phyloP scores from a whole-genome alignment of 345 rosid genomes.

The Nephelium lappaceum region DNA sequence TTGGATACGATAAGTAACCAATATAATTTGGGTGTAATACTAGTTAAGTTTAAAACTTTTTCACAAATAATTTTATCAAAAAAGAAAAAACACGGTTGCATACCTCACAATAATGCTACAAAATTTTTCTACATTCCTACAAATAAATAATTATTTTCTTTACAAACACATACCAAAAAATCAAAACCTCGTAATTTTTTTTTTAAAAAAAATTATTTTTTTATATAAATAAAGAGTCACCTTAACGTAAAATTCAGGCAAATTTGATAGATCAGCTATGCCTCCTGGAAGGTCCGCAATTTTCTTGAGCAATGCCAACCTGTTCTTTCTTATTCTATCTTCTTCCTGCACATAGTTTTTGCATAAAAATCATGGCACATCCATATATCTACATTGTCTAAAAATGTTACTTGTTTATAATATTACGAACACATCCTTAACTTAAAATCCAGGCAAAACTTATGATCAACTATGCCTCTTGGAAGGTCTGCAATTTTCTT shows the following conservation, averaged over 20 bases:
- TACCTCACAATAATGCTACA: neutral
- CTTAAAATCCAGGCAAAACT: slow-evolving; percentile 79
- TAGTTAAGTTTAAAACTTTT: too few species aligned
- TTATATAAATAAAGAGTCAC: neutral
- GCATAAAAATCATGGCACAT: neutral
- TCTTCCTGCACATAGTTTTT: slow-evolving; percentile 59
- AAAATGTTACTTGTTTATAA: neutral
- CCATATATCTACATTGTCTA: neutral
- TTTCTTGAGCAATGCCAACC: slow-evolving; percentile 75
- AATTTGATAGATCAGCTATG: slow-evolving; percentile 68
- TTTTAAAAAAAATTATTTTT: neutral
- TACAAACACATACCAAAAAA: slow-evolving; percentile 2
- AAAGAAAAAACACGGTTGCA: too few species aligned
- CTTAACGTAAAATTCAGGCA: slow-evolving; percentile 72
- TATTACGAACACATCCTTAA: neutral
- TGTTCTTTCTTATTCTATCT: slow-evolving; percentile 67
- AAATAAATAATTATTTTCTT: neutral
- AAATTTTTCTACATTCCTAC: neutral
- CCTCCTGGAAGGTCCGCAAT: slow-evolving; percentile 80
- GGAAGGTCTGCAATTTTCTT: slow-evolving; percentile 77
- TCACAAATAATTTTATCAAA: too few species aligned
- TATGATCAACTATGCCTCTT: slow-evolving; percentile 71
- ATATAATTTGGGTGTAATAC: too few species aligned
- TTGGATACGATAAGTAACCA: too few species aligned
- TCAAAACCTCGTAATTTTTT: neutral